Evolutionary conservation across 2,329 filamentous ascomycete species (phyloP).

Genomic region (Epichloe festucae): DNA sequence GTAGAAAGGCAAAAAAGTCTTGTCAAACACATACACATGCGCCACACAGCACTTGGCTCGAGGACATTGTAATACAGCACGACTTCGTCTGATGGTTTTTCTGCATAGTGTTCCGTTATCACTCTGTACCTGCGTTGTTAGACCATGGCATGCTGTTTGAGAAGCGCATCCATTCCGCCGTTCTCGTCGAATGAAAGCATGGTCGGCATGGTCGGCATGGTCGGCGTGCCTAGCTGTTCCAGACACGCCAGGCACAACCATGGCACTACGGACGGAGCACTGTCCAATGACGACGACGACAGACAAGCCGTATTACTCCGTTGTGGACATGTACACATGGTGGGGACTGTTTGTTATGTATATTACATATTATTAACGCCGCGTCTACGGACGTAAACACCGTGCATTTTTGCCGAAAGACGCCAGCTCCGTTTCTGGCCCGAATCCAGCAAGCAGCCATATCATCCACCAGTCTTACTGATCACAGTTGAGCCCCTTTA

Average conservation of each 20-base stretch:
- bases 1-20: neutral
- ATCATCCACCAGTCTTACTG: no score
- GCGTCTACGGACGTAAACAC: conserved; percentile 1
- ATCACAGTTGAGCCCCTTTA: no score
- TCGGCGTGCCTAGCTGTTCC: no score
- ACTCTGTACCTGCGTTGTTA: no score
- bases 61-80: no score
- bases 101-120: no score
- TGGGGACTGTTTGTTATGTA: neutral
- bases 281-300: neutral
- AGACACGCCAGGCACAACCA: neutral
- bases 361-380: neutral
- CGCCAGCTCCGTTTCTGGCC: neutral
- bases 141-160: no score
- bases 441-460: no score
- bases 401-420: neutral
- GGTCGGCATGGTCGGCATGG: no score
- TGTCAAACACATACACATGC: neutral
- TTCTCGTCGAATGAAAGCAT: no score
- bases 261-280: neutral
- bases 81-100: no score
- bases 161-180: no score
- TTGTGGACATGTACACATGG: neutral
- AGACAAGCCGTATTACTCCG: neutral
- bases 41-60: neutral